Evolutionary conservation across 768 basidiomycete genomes (phyloP).

Genomic region (Coprinopsis strossmayeri): DNA sequence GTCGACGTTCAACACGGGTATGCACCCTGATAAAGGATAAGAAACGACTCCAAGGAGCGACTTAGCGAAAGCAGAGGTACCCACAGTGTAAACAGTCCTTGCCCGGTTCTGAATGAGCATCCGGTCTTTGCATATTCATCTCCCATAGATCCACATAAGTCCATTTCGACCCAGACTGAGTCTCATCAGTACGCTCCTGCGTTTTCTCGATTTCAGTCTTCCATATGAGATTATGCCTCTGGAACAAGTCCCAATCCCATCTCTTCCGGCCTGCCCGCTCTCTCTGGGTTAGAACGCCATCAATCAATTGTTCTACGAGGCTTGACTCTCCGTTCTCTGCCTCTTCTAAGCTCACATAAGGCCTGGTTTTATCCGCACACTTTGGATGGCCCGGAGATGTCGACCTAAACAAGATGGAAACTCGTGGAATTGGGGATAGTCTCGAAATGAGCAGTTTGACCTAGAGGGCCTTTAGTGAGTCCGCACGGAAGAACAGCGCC

Average conservation of each 20-base stretch:
- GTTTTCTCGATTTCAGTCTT: no score
- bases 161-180: not conserved
- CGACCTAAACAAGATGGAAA: slow-evolving; percentile 11
- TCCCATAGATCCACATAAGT: not conserved
- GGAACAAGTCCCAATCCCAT: slow-evolving; percentile 17
- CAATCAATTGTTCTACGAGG: not conserved
- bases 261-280: not conserved
- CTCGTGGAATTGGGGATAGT: slow-evolving; percentile 1
- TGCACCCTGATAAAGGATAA: not conserved
- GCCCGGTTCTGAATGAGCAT: not conserved
- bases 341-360: not conserved
- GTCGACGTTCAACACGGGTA: not conserved
- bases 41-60: not conserved
- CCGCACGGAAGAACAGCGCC: not conserved
- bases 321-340: not conserved
- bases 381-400: slow-evolving; percentile 13
- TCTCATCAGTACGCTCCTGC: no score
- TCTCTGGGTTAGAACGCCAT: not conserved
- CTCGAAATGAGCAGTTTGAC: not conserved
- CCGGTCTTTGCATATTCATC: not conserved
- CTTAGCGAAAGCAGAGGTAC: not conserved
- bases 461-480: not conserved
- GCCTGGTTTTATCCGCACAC: slow-evolving; percentile 4
- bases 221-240: no score
- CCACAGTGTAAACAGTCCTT: not conserved